These are phyloP conservation scores for Geranium incanum DNA, from an alignment of 441 rosid genomes.

Conservation along the genomic window DNA sequence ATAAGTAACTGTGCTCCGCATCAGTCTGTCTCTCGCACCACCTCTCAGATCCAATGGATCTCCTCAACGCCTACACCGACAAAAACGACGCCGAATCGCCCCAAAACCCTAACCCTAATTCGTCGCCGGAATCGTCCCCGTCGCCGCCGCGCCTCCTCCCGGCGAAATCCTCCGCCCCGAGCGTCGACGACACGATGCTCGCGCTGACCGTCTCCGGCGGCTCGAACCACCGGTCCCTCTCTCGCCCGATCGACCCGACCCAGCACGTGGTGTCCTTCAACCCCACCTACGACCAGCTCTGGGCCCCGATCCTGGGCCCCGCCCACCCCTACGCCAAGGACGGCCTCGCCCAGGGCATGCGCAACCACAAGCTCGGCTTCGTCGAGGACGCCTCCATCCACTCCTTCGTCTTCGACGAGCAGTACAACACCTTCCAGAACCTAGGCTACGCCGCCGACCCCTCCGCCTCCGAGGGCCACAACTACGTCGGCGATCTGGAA, in stretches of 20 bases:
- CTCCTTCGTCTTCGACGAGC: constrained; percentile 86
- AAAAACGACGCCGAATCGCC: constrained; percentile 29
- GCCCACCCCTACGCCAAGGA: constrained; percentile 91
- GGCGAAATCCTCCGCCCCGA: constrained; percentile 27
- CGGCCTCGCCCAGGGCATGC: constrained; percentile 93
- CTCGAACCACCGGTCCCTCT: too few relatives aligned
- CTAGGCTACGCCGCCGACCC: constrained; percentile 92
- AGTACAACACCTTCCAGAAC: constrained; percentile 81
- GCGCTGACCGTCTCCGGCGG: constrained; percentile 57
- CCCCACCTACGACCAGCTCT: constrained; percentile 85
- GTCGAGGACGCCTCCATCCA: constrained; percentile 87
- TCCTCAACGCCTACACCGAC: constrained; percentile 43
- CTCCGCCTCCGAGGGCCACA: constrained; percentile 42
- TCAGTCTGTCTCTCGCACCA: neutral
- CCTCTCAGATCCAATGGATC: constrained; percentile 39
- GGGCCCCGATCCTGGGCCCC: constrained; percentile 90
- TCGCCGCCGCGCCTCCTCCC: constrained; percentile 46
- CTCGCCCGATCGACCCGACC: constrained; percentile 61
- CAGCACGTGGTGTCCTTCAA: constrained; percentile 70
- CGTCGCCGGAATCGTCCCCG: too few relatives aligned
- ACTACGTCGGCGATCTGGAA: constrained; percentile 73
- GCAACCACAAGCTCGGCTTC: constrained; percentile 91
- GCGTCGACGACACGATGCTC: constrained; percentile 21
- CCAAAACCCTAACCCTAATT: too few relatives aligned
- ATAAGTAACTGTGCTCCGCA: too few relatives aligned